phyloP scores from a whole-genome alignment of 495 filamentous ascomycete genomes.

The Podospora sp. region DNA sequence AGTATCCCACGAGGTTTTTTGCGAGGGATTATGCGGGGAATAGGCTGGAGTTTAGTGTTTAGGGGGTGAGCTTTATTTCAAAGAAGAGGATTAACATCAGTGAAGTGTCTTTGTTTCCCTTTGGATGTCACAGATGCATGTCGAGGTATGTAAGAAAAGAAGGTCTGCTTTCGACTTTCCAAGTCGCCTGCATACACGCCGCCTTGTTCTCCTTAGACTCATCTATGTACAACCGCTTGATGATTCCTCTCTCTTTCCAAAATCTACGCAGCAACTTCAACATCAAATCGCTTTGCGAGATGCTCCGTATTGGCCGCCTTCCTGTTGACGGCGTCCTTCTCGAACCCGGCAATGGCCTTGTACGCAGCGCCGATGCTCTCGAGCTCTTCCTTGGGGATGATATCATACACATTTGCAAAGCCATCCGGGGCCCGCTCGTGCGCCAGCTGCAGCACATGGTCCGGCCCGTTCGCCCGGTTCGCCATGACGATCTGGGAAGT shows the following conservation, averaged over 20 bases:
- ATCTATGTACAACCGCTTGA: neutral
- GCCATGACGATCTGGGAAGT: slow-evolving; percentile 24
- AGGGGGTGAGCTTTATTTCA: neutral
- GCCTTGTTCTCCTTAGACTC: no score
- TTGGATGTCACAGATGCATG: no score
- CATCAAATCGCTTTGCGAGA: slow-evolving; percentile 17
- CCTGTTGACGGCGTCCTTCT: slow-evolving; percentile 21
- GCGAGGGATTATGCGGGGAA: slow-evolving; percentile 66
- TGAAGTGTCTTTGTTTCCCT: no score
- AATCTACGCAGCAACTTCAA: neutral
- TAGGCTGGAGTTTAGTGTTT: slow-evolving; percentile 62
- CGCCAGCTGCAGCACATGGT: slow-evolving; percentile 24
- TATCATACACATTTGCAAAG: slow-evolving; percentile 22
- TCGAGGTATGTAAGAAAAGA: no score
- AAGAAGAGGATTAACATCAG: no score
- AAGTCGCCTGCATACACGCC: no score
- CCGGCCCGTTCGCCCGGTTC: slow-evolving; percentile 24
- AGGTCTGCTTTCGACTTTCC: no score
- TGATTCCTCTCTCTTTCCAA: neutral
- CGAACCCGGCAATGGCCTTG: slow-evolving; percentile 24
- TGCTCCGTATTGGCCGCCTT: slow-evolving; percentile 21
- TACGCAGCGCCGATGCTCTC: slow-evolving; percentile 24
- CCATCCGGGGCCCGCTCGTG: slow-evolving; percentile 23
- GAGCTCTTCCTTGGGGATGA: slow-evolving; percentile 25
- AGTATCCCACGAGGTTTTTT: slow-evolving; percentile 65